These are phyloP conservation scores for Penicillium arizonense DNA, from an alignment of 495 filamentous ascomycete genomes.

Conservation along the genomic window DNA sequence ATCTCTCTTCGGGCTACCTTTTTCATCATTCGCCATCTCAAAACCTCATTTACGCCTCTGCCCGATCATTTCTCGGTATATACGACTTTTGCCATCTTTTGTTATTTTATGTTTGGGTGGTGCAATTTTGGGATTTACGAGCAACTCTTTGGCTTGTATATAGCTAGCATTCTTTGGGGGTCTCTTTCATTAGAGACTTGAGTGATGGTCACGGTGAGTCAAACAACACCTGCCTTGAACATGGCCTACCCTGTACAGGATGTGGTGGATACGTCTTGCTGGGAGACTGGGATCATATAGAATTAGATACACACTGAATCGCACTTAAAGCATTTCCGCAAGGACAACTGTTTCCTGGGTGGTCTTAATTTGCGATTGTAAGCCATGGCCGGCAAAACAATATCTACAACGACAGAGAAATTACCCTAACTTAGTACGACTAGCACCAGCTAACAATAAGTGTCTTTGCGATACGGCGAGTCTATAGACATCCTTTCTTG, in stretches of 20 bases:
- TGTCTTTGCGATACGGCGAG: constrained; percentile 29
- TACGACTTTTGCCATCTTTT: constrained; percentile 10
- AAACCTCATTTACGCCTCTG: constrained; percentile 51
- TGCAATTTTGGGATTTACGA: constrained; percentile 11
- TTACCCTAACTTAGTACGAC: not conserved
- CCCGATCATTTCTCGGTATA: constrained; percentile 29
- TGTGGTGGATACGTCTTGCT: constrained; percentile 10
- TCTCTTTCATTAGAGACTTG: constrained; percentile 5
- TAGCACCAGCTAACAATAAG: constrained; percentile 5
- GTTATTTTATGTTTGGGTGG: constrained; percentile 16
- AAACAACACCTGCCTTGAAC: not conserved
- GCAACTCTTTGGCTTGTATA: constrained; percentile 25
- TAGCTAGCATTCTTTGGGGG: constrained; percentile 24
- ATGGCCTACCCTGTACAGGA: constrained; percentile 9
- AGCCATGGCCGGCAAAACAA: not conserved
- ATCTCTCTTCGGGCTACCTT: constrained; percentile 20
- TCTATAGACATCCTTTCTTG: constrained; percentile 34
- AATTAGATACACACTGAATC: constrained; percentile 26
- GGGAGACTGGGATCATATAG: constrained; percentile 17
- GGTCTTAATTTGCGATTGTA: not conserved
- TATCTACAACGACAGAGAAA: not conserved
- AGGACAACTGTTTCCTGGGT: constrained; percentile 3
- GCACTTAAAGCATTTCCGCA: constrained; percentile 17
- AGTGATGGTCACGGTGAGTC: not conserved
- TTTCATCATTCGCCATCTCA: constrained; percentile 9